phyloP scores from a whole-genome alignment of 78 protist species.

The Dictyostelium brefeldianum region DNA sequence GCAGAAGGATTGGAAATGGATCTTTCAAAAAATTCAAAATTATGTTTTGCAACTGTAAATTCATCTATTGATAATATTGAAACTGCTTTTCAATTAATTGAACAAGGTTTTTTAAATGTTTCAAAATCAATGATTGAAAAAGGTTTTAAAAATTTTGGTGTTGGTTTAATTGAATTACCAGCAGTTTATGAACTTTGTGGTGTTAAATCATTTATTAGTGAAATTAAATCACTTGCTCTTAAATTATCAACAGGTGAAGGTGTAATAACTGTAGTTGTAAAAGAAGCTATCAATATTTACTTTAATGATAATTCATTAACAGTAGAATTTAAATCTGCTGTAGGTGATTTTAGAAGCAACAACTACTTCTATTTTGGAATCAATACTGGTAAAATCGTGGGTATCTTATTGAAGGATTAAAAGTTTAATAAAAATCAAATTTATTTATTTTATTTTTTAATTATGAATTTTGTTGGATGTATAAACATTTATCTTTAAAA shows the following conservation, averaged over 20 bases:
- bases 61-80: neutral
- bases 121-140: neutral
- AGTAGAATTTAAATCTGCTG: conserved; percentile 31
- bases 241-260: conserved; percentile 48
- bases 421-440: no score
- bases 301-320: conserved; percentile 32
- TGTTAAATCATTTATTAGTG: conserved; percentile 1
- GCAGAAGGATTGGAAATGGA: conserved; percentile 40
- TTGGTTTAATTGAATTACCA: conserved; percentile 22
- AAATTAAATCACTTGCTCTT: conserved; percentile 39
- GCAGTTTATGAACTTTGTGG: conserved; percentile 31
- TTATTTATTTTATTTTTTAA: no score
- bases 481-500: no score
- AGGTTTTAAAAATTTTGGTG: conserved; percentile 41
- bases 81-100: neutral
- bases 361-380: neutral
- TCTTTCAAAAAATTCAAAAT: conserved; percentile 11
- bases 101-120: neutral
- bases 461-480: no score
- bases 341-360: neutral
- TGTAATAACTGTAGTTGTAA: neutral
- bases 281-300: conserved; percentile 75
- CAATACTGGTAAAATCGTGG: conserved; percentile 26
- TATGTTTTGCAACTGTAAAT: neutral
- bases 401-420: conserved; percentile 19